Conservation (phyloP, 78 protist genomes). For the Bodo saltans region DNA sequence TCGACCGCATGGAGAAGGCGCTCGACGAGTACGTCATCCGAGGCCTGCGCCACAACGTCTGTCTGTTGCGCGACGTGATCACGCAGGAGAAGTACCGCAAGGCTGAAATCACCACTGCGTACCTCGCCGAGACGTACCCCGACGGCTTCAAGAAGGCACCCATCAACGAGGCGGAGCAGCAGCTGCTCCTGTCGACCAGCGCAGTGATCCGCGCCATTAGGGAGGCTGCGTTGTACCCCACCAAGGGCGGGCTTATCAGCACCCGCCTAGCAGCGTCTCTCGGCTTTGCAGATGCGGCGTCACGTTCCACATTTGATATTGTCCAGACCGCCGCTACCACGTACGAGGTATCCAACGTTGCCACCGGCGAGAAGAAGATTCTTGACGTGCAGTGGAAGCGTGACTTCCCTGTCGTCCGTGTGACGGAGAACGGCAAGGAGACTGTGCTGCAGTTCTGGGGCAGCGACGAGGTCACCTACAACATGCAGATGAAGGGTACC, state of each 20-base stretch:
- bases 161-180: constrained; percentile 38
- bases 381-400: constrained; percentile 8
- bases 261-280: not conserved
- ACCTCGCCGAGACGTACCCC: constrained; percentile 78
- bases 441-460: not conserved
- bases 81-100: constrained; percentile 58
- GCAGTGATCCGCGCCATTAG: constrained; percentile 17
- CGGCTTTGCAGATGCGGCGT: not conserved
- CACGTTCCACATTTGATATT: not conserved
- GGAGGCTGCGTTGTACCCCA: no score
- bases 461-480: constrained; percentile 10
- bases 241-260: no score
- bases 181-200: constrained; percentile 30
- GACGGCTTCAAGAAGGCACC: constrained; percentile 75
- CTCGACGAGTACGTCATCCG: constrained; percentile 82
- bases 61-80: constrained; percentile 75
- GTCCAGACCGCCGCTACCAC: not conserved
- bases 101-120: constrained; percentile 79
- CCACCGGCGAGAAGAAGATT: not conserved
- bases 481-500: constrained; percentile 25
- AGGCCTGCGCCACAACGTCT: constrained; percentile 81
- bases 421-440: not conserved
- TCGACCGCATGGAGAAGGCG: constrained; percentile 57
- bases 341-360: not conserved
- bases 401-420: not conserved